Conservation (phyloP, 2,329 filamentous ascomycete genomes). For the Trichoderma sp. region DNA sequence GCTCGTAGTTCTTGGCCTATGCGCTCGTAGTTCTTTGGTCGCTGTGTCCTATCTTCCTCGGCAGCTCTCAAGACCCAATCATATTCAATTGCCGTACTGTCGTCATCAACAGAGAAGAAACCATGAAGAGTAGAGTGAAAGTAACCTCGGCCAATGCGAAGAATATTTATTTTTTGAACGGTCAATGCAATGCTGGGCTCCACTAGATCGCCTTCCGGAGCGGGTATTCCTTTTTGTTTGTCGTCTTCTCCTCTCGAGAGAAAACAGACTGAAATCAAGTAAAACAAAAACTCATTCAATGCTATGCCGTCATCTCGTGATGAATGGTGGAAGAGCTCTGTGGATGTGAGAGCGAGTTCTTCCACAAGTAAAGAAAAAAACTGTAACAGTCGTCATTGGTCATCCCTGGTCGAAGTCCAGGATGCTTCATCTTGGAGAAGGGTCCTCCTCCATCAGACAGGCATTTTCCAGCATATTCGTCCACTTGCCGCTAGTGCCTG, state of each 20-base stretch:
- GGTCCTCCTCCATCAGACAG: conserved; percentile 88
- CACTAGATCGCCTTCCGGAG: conserved; percentile 25
- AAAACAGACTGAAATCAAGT: background rate
- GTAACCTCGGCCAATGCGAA: conserved; percentile 21
- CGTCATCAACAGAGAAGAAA: conserved; percentile 10
- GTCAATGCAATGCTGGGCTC: conserved; percentile 23
- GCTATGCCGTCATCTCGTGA: conserved; percentile 18
- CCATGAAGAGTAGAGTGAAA: background rate
- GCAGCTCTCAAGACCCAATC: conserved; percentile 13
- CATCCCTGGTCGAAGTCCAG: background rate
- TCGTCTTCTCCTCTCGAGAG: too few species aligned
- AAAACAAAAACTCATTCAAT: background rate
- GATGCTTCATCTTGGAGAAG: conserved; percentile 38
- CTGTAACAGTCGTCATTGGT: background rate
- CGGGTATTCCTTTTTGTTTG: conserved; percentile 23
- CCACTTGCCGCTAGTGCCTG: conserved; percentile 96
- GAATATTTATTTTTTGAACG: conserved; percentile 22
- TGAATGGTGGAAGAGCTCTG: background rate
- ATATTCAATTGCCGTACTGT: conserved; percentile 18
- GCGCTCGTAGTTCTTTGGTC: background rate
- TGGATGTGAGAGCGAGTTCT: background rate
- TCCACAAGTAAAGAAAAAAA: too few species aligned
- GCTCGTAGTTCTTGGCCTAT: background rate
- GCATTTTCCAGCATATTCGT: conserved; percentile 97
- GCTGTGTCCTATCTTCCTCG: background rate